Evolutionary conservation across 2,329 filamentous ascomycete genomes (phyloP), one percentile per base, ranked within the genome.

Genomic region (Calonectria montana): DNA sequence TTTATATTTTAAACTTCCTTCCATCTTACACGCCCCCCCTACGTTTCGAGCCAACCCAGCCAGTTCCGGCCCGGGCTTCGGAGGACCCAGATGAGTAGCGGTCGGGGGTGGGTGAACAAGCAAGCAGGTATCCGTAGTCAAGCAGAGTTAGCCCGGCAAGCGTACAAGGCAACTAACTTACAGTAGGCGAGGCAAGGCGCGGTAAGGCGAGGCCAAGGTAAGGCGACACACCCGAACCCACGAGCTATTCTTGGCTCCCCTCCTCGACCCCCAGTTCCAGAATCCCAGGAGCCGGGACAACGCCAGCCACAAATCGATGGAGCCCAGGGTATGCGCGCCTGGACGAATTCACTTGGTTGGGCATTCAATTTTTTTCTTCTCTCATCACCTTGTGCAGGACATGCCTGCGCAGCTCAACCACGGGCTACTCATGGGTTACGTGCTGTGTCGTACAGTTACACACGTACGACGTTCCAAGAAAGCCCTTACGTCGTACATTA

Each of bases 71-170:
- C 76, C 75, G 76, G 76, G 71, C 71, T 64, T 72, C 73, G 67
- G 68, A 77, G 64, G 57, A 45, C 37, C 53, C 65, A 57, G 64
- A 69, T 31, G 75, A 77, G 69, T 74, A 78, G 76, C 76, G 76
- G 76, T 78, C 76, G 76, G 77, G 74, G 64, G 53, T 59, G 53
- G 76, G 68, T 76, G 71, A 67, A 70, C 76, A 76, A 69, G 70
- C 74, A 68, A 76, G 74, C 73, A 72, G 66, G 66, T 59, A 59
- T 59, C 53, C 53, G 53, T 59, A 59, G 29, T 67, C 59, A 70
- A 67, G 47, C 69, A 68, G 39, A 62, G 70, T 67, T 71, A 68
- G 69, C 74, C 53, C 67, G 55, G 66, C 71, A 61, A 63, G 48
- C 48, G 62, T 69, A 63, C 70, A 66, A 68, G 64, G 55, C 66